Evolutionary conservation across 768 basidiomycete genomes (phyloP), one percentile per base, ranked within the genome.

Genomic region (Tremella yokohamensis): DNA sequence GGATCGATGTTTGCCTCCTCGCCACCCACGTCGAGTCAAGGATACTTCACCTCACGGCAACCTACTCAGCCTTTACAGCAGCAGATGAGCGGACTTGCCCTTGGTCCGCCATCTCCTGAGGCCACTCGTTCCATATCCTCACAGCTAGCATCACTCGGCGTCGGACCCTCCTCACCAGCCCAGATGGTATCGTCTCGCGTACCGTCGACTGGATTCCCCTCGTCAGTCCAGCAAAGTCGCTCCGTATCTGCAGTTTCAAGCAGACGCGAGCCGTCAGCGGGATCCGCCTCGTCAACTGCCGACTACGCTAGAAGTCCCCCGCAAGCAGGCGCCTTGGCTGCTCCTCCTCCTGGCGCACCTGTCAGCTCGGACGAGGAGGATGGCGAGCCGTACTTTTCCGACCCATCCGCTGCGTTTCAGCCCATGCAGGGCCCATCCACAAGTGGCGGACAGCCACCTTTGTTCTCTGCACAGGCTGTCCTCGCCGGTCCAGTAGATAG

Each of bases 401-500:
- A 64, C 49, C 60, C 59, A 12, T 24, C 15, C 20, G 24, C 48
- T 12, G 63, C 53, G 1, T 56, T 54, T 7, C 66, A 25, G 45
- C 24, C 38, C 18, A 12, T n/a, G 22, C 26, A 40, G 29, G 26
- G 22, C 15, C 45, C 25, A 29, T 45, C 42, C 22, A n/a, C n/a
- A 22, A 40, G 39, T 40, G n/a, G n/a, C 22, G n/a, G 22, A 45
- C 42, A 45, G 22, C 42, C 15, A 19, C 19, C 22, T 4, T 37
- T 8, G 39, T 44, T 20, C 20, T 24, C 25, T 1, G 26, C 18
- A 24, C 29, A 20, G 55, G 29, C 29, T 4, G 39, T 8, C 6
- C 37, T 25, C 12, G 63, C 47, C 68, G 72, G 56, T 57, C 73
- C 75, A 49, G 81, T 81, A 40, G 88, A 89, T 63, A 82, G 82